Percentiles rank a stretch among this genome's conserved stretches.
Evolutionary conservation across 257 asterid species (phyloP).

Genomic region (Parsonsia alboflavescens): DNA sequence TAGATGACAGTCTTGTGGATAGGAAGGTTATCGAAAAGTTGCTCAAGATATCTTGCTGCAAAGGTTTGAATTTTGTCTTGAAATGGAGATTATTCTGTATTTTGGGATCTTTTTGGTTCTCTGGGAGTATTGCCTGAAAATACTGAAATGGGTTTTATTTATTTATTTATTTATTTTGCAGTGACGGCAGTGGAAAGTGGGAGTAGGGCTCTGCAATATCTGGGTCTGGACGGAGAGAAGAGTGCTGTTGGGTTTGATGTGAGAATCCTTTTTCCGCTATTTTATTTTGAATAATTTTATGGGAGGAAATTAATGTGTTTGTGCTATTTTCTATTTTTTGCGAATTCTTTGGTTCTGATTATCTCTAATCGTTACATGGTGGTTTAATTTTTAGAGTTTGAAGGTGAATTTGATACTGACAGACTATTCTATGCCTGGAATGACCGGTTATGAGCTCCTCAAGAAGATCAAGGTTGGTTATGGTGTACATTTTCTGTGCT

Average conservation of each 20-base stretch:
- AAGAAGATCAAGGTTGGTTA: constrained; percentile 73
- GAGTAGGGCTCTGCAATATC: constrained; percentile 71
- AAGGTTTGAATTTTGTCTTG: constrained; percentile 34
- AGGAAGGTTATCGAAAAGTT: constrained; percentile 65
- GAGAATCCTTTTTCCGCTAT: constrained; percentile 12
- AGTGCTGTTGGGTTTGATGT: constrained; percentile 60
- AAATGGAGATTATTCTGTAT: neutral
- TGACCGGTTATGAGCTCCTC: constrained; percentile 94
- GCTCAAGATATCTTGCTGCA: constrained; percentile 68
- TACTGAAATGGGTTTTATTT: constrained; percentile 10
- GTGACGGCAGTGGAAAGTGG: constrained; percentile 95
- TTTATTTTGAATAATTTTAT: neutral
- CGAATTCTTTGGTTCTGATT: neutral
- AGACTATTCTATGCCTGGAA: constrained; percentile 98
- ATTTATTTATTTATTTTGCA: constrained; percentile 23
- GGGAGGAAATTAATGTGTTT: neutral
- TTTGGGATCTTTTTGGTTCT: neutral
- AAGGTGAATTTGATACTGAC: constrained; percentile 82
- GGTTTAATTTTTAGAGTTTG: constrained; percentile 42
- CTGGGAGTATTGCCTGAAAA: neutral
- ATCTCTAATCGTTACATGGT: neutral
- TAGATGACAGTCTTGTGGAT: constrained; percentile 72
- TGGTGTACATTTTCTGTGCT: neutral
- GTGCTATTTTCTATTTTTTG: neutral
- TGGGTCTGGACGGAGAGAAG: constrained; percentile 80